A percentile compares a stretch with the other conserved stretches of the same genome.
These are phyloP conservation scores for bread wheat (Triticum aestivum) DNA, from an alignment of 176 grass and related monocot genomes.

Conservation along the genomic window IWGSC_CS_RefSeq_v2.1 NC_057794.1:93319113-93319612, in stretches of 20 bases:
- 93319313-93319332: no score
- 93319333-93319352: no score
- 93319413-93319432: neutral
- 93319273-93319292: no score
- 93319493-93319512: slow-evolving; percentile 62
- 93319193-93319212: slow-evolving; percentile 3
- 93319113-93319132: neutral
- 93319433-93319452: slow-evolving; percentile 53
- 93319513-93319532: slow-evolving; percentile 67
- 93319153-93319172: neutral
- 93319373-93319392: no score
- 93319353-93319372: no score
- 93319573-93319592: slow-evolving; percentile 57
- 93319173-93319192: neutral
- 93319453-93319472: slow-evolving; percentile 69
- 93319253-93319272: no score
- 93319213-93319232: neutral
- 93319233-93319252: neutral
- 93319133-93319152: neutral
- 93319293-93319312: no score
- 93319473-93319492: slow-evolving; percentile 52
- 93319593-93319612: slow-evolving; percentile 7
- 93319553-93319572: slow-evolving; percentile 95
- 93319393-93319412: no score
- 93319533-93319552: slow-evolving; percentile 77